These are phyloP conservation scores for Rosellinia necatrix DNA, from an alignment of 2,329 filamentous ascomycete species.

Conservation along the genomic window DNA sequence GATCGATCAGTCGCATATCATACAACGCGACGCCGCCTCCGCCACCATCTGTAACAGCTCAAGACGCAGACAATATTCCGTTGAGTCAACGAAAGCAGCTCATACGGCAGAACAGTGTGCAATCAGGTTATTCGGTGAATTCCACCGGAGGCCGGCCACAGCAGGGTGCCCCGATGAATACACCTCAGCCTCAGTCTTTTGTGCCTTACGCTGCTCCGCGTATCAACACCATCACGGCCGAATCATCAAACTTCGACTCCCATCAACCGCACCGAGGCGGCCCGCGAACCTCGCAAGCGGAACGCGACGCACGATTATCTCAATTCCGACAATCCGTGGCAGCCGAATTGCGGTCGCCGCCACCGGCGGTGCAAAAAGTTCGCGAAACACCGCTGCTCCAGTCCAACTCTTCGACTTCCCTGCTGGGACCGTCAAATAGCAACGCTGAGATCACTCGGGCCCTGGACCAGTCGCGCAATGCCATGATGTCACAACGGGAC, in stretches of 20 bases:
- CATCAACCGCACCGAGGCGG: constrained; percentile 58
- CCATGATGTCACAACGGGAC: constrained; percentile 65
- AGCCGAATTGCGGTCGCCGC: constrained; percentile 60
- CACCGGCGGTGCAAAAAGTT: constrained; percentile 40
- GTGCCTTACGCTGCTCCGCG: constrained; percentile 19
- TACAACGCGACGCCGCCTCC: constrained; percentile 44
- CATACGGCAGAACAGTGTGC: constrained; percentile 58
- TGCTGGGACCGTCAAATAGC: constrained; percentile 37
- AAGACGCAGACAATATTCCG: constrained; percentile 70
- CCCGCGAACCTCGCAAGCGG: constrained; percentile 47
- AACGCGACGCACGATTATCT: constrained; percentile 64
- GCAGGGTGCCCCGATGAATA: constrained; percentile 9
- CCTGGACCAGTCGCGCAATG: constrained; percentile 59
- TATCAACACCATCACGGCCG: constrained; percentile 38
- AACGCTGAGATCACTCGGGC: constrained; percentile 51
- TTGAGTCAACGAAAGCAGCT: constrained; percentile 69
- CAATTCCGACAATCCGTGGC: constrained; percentile 70
- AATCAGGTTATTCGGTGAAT: constrained; percentile 34
- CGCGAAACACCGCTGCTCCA: constrained; percentile 46
- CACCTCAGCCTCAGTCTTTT: constrained; percentile 7
- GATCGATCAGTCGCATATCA: constrained; percentile 49
- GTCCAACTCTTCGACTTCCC: constrained; percentile 37
- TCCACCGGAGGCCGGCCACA: constrained; percentile 20
- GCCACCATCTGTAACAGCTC: constrained; percentile 36
- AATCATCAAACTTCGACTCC: constrained; percentile 53